Conservation (phyloP, 202 grass and related monocot genomes). For the Alloteropsis angusta region DNA sequence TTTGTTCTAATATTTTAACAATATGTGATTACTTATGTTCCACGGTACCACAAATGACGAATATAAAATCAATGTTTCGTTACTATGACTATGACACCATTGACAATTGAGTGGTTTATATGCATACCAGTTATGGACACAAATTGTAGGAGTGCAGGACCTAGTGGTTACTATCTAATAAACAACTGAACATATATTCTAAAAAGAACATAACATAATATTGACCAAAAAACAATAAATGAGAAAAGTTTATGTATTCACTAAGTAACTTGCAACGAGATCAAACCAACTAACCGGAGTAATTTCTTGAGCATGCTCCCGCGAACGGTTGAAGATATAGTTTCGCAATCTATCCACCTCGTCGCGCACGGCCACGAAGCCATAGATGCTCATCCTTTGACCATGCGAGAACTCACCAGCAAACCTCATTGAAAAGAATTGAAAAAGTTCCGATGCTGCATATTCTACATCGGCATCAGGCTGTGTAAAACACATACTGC, state of each 20-base stretch:
- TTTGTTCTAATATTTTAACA: too few relatives aligned
- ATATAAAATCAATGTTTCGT: too few relatives aligned
- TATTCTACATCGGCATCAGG: background rate
- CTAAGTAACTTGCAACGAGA: background rate
- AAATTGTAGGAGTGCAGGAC: too few relatives aligned
- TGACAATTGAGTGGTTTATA: too few relatives aligned
- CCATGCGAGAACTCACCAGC: background rate
- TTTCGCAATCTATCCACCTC: background rate
- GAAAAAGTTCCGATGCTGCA: background rate
- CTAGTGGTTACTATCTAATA: too few relatives aligned
- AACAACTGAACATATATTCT: too few relatives aligned
- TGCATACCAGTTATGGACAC: too few relatives aligned
- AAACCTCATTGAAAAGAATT: background rate
- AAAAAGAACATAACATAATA: too few relatives aligned
- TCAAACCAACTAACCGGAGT: background rate
- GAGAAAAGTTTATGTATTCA: too few relatives aligned
- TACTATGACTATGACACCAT: too few relatives aligned
- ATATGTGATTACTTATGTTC: too few relatives aligned
- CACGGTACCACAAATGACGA: too few relatives aligned
- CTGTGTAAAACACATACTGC: background rate
- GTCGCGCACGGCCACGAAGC: background rate
- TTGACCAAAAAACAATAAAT: background rate
- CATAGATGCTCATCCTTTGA: background rate
- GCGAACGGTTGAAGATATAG: background rate
- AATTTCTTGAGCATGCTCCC: background rate